Conservation (phyloP, 495 filamentous ascomycete species). For the Penicillium diatomitis region DNA sequence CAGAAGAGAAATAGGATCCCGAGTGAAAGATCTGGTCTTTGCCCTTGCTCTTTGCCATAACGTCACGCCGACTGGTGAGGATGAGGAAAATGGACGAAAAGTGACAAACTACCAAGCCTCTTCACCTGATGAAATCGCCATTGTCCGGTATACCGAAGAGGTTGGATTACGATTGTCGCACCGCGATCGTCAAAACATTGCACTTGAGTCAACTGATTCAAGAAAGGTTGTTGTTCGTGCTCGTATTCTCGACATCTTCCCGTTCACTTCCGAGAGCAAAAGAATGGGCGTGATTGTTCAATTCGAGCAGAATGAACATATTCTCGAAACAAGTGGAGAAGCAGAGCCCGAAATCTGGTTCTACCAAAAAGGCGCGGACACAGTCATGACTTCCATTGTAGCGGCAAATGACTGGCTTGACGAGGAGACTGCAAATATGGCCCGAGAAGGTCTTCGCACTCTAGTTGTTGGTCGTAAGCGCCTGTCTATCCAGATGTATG, state of each 20-base stretch:
- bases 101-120: constrained; percentile 90
- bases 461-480: constrained; percentile 85
- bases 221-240: constrained; percentile 75
- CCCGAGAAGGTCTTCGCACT: constrained; percentile 87
- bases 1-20: constrained; percentile 82
- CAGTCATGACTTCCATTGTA: constrained; percentile 92
- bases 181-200: constrained; percentile 78
- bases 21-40: constrained; percentile 82
- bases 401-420: constrained; percentile 96
- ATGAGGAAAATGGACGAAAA: constrained; percentile 59
- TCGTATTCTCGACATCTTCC: constrained; percentile 87
- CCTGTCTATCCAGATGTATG: constrained; percentile 65
- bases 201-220: constrained; percentile 68
- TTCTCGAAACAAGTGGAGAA: constrained; percentile 21
- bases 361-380: constrained; percentile 97
- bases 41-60: constrained; percentile 95
- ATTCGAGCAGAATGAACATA: constrained; percentile 49
- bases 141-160: constrained; percentile 89
- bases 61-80: constrained; percentile 85
- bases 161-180: constrained; percentile 79
- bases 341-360: constrained; percentile 82
- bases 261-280: constrained; percentile 95
- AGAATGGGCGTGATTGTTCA: constrained; percentile 96
- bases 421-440: constrained; percentile 98
- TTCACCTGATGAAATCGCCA: constrained; percentile 96